These are phyloP conservation scores for Starmera amethionina DNA, from an alignment of 805 yeast genomes.

Conservation along the genomic window DNA sequence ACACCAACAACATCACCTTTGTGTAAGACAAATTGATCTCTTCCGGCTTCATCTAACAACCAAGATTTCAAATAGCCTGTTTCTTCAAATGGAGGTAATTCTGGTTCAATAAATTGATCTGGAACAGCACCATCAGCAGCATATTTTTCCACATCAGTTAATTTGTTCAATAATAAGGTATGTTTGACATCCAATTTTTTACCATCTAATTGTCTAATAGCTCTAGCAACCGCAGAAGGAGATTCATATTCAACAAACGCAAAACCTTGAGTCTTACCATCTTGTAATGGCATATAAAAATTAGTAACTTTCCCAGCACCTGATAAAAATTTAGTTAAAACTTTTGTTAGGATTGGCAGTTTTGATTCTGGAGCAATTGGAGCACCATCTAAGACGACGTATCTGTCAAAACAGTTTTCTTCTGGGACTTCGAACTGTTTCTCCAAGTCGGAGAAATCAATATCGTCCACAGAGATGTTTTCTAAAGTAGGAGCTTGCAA, in stretches of 20 bases:
- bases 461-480: conserved; percentile 48
- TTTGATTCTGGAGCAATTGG: conserved; percentile 91
- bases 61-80: conserved; percentile 82
- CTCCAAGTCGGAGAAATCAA: conserved; percentile 83
- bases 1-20: conserved; percentile 73
- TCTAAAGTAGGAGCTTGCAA: conserved; percentile 28
- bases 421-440: conserved; percentile 56
- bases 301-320: conserved; percentile 73
- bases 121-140: conserved; percentile 55
- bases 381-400: conserved; percentile 86
- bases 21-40: conserved; percentile 86
- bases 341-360: conserved; percentile 74
- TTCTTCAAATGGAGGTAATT: conserved; percentile 58
- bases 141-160: conserved; percentile 74
- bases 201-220: conserved; percentile 72
- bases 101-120: conserved; percentile 62
- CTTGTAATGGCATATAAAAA: conserved; percentile 71
- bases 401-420: conserved; percentile 58
- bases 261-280: conserved; percentile 77
- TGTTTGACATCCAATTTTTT: conserved; percentile 93
- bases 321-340: conserved; percentile 69
- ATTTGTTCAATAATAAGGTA: conserved; percentile 72
- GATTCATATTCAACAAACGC: conserved; percentile 75
- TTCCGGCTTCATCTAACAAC: conserved; percentile 80
- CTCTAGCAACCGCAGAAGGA: conserved; percentile 59